A percentile compares a stretch with the other conserved stretches of the same genome.
Conservation (phyloP, 2,329 filamentous ascomycete species). For the Claviceps humidiphila region DNA sequence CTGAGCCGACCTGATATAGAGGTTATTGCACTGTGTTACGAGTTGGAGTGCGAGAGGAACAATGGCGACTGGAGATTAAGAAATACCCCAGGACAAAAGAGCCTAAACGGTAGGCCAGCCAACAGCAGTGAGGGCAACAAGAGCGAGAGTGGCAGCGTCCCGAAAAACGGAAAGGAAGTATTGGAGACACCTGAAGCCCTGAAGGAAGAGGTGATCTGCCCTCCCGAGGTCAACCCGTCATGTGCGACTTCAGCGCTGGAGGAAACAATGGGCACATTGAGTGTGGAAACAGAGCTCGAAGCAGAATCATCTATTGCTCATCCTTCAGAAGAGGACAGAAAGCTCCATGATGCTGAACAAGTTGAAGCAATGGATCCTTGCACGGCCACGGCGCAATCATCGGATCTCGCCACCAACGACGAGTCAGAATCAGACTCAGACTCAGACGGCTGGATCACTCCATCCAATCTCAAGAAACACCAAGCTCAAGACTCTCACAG, state of each 20-base stretch:
- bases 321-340: conserved; percentile 1
- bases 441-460: conserved; percentile 79
- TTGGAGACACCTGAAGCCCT: neutral
- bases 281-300: conserved; percentile 7
- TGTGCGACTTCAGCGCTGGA: conserved; percentile 6
- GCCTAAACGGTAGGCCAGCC: conserved; percentile 50
- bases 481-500: conserved; percentile 51
- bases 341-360: neutral
- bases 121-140: neutral
- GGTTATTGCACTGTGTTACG: conserved; percentile 80
- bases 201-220: neutral
- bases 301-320: neutral
- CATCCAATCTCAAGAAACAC: conserved; percentile 77
- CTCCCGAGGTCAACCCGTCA: conserved; percentile 12
- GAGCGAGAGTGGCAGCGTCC: conserved; percentile 24
- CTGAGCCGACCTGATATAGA: conserved; percentile 83
- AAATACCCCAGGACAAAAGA: conserved; percentile 65
- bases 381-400: conserved; percentile 4
- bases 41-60: conserved; percentile 84
- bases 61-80: conserved; percentile 79
- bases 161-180: conserved; percentile 10
- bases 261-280: conserved; percentile 13
- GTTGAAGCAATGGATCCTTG: conserved; percentile 5
- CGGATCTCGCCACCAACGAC: conserved; percentile 22
- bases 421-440: conserved; percentile 28